Conservation (phyloP, 192 early-diverging fungal species). For the Rhizophagus prolifer region DNA sequence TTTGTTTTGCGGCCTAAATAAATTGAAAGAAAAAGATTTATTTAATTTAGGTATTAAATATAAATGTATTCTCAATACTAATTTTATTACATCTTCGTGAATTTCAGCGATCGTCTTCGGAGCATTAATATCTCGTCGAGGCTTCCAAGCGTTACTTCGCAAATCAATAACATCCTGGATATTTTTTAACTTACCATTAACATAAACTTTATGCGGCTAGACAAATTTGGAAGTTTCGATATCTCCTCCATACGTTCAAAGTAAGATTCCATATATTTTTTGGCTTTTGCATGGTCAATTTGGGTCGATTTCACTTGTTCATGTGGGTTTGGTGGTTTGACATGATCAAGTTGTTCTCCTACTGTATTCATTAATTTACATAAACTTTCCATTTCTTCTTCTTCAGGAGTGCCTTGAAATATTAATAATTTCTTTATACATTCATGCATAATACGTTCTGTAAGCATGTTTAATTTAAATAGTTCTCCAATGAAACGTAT, state of each 20-base stretch:
- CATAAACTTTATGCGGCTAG: conserved; percentile 93
- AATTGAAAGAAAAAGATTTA: background rate
- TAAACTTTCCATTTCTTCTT: conserved; percentile 93
- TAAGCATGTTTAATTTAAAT: conserved; percentile 87
- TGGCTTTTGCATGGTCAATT: conserved; percentile 68
- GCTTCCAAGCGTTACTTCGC: conserved; percentile 75
- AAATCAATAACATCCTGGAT: conserved; percentile 89
- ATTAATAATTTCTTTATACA: conserved; percentile 82
- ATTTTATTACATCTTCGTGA: conserved; percentile 60
- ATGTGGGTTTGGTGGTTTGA: background rate
- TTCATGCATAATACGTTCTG: conserved; percentile 92
- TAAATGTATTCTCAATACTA: background rate
- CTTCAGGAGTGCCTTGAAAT: conserved; percentile 76
- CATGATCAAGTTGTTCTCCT: conserved; percentile 77
- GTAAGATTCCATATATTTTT: conserved; percentile 77
- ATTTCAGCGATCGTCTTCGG: conserved; percentile 94
- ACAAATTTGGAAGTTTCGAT: conserved; percentile 63
- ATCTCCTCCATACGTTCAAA: conserved; percentile 83
- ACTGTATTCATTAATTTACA: conserved; percentile 90
- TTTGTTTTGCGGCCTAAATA: conserved; percentile 60
- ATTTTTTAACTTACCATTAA: too few relatives aligned
- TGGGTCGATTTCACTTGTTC: conserved; percentile 26
- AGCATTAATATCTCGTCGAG: conserved; percentile 59
- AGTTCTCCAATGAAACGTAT: conserved; percentile 95
- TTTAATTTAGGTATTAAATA: background rate